Base-by-base conservation (phyloP, 805 yeast genomes). In the Teunomyces pallodes region DNA sequence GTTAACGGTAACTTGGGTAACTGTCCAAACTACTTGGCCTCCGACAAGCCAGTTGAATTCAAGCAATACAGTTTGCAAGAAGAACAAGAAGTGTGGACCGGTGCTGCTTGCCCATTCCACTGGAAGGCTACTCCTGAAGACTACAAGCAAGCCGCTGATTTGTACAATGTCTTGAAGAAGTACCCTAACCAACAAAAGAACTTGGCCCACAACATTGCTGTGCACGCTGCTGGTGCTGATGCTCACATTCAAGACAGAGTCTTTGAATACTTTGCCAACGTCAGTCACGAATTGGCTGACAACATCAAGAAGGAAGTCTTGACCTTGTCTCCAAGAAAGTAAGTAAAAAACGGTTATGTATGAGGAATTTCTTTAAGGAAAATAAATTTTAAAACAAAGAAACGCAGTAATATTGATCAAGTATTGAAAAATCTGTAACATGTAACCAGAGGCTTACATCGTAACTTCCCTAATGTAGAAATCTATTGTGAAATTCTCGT, bases 91-190 rank as follows among this genome's bases (percentile, higher is more conserved):
- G 78, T 81, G 52, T 88, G 94, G 94, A 71, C 74, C 48, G 94
- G 94, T 49, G 81, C 90, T 46, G 94, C 94, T 42, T 72, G 84
- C 52, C 89, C 92, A 54, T 87, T 80, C 82, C 94, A 90, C 73
- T 90, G 97, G 97, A 77, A 79, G 48, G 80, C 80, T 47, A 71
- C 78, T 26, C 86, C 83, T 45, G 89, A 81, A 51, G 96, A 91
- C 72, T 91, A 72, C 66, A 78, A 69, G 54, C 97, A 91, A 74
- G 86, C 96, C 44, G 74, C 84, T 52, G 83, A 67, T 30, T 78
- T 91, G 60, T 92, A 90, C 83, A 76, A 86, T 49, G 94, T 88
- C 31, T 77, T 88, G 64, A 86, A 86, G 46, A 84, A 72, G 64
- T 82, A 84, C 60, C 82, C 87, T 12, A 90, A 90, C 58, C 96